Conservation (phyloP, 2,329 filamentous ascomycete species). For the Colletotrichum cereale region DNA sequence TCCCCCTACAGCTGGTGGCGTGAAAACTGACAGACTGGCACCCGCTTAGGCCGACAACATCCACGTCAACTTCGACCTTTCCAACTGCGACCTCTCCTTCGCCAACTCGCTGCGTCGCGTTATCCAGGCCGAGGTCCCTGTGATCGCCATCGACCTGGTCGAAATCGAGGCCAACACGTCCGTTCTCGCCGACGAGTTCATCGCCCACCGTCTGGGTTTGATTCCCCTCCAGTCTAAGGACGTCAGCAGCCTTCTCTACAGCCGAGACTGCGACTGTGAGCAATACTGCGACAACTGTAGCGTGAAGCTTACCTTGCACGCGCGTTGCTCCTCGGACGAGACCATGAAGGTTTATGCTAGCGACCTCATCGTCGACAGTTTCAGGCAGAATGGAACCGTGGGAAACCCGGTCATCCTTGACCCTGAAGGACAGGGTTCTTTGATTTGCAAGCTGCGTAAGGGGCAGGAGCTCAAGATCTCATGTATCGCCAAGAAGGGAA, state of each 20-base stretch:
- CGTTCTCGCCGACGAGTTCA: constrained; percentile 96
- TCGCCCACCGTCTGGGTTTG: constrained; percentile 91
- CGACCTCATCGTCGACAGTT: constrained; percentile 81
- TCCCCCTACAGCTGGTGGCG: not conserved
- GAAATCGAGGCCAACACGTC: constrained; percentile 94
- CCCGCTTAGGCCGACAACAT: constrained; percentile 76
- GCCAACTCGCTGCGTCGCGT: constrained; percentile 93
- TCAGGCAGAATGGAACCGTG: constrained; percentile 78
- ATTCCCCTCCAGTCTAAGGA: constrained; percentile 89
- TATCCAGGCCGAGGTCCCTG: constrained; percentile 94
- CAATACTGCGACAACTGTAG: constrained; percentile 94
- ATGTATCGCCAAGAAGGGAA: constrained; percentile 97
- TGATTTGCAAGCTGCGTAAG: constrained; percentile 91
- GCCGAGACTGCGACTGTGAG: constrained; percentile 96
- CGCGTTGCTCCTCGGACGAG: constrained; percentile 85
- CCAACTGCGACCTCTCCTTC: constrained; percentile 88
- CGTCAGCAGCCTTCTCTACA: constrained; percentile 85
- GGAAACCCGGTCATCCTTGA: constrained; percentile 89
- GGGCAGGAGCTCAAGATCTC: constrained; percentile 91
- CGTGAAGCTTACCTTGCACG: constrained; percentile 86
- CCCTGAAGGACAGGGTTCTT: constrained; percentile 81
- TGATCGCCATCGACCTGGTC: constrained; percentile 93
- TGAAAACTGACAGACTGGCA: constrained; percentile 36
- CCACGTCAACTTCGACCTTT: constrained; percentile 92
- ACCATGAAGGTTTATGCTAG: constrained; percentile 95